Evolutionary conservation across 129 eudicot species (phyloP).

Genomic region (Heracleum sosnowskyi): DNA sequence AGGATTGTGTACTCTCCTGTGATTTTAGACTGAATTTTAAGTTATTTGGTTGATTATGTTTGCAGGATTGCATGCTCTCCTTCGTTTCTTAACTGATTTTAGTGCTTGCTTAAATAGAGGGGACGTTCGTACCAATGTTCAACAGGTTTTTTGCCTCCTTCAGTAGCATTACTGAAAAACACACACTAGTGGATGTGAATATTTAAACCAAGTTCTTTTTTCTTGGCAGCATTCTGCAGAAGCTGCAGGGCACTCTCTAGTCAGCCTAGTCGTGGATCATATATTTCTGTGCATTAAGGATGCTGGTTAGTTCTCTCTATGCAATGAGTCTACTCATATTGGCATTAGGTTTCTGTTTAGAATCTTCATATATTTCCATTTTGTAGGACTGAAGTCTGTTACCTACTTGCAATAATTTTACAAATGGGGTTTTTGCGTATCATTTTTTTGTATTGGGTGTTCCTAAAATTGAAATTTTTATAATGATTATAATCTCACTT

Average conservation of each 20-base stretch:
- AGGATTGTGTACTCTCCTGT: background rate
- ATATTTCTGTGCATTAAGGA: conserved; percentile 85
- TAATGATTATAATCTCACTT: conserved; percentile 25
- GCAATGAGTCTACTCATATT: conserved; percentile 1
- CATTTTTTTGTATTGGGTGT: conserved; percentile 3
- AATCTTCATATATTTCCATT: background rate
- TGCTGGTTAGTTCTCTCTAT: conserved; percentile 49
- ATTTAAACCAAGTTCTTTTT: conserved; percentile 11
- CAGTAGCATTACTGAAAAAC: conserved; percentile 1
- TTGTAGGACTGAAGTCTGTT: background rate
- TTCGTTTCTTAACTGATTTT: conserved; percentile 81
- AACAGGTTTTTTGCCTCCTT: conserved; percentile 41
- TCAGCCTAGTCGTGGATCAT: conserved; percentile 87
- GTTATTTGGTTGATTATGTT: conserved; percentile 17
- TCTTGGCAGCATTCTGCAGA: conserved; percentile 73
- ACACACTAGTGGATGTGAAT: background rate
- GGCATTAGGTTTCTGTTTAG: conserved; percentile 9
- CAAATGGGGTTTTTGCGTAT: conserved; percentile 15
- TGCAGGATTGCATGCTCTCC: conserved; percentile 95
- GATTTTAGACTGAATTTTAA: background rate
- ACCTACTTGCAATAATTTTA: background rate
- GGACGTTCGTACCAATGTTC: conserved; percentile 64
- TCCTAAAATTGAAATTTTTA: background rate
- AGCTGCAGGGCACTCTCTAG: conserved; percentile 92
- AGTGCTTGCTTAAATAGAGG: conserved; percentile 80